Evolutionary conservation across 768 basidiomycete species (phyloP).

Genomic region (Leucocoprinus birnbaumii): DNA sequence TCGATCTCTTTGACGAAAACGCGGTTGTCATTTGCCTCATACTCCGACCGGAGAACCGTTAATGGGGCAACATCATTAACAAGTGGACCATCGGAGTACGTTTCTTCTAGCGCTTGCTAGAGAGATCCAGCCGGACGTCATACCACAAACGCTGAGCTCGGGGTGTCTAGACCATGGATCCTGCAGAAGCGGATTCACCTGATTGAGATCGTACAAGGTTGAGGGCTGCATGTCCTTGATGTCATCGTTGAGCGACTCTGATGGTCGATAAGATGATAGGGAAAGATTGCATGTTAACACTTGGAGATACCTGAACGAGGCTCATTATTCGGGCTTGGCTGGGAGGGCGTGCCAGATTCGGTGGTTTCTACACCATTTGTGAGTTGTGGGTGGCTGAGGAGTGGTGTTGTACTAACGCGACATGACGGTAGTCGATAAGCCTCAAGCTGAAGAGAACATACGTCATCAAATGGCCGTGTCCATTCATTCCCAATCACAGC

Average conservation of each 20-base stretch:
- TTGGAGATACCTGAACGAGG: background rate
- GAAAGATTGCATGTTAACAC: background rate
- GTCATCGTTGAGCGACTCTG: background rate
- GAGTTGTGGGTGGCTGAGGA: background rate
- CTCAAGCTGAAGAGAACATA: background rate
- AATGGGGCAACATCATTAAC: constrained; percentile 54
- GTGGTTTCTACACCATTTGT: background rate
- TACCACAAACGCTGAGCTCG: background rate
- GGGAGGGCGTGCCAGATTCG: background rate
- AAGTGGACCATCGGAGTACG: constrained; percentile 42
- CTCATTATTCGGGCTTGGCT: background rate
- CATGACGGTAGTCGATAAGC: constrained; percentile 2
- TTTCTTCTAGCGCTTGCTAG: constrained; percentile 32
- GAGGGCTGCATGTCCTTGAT: constrained; percentile 8
- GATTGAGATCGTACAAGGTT: constrained; percentile 21
- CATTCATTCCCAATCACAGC: background rate
- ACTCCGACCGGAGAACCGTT: constrained; percentile 58
- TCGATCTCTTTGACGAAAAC: constrained; percentile 75
- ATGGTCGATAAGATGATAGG: background rate
- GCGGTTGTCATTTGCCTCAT: constrained; percentile 49
- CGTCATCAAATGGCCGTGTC: background rate
- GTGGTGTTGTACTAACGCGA: constrained; percentile 1
- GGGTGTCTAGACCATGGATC: background rate
- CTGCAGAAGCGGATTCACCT: constrained; percentile 12
- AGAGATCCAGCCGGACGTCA: background rate